These are phyloP conservation scores for Aspergillus sp. DNA, from an alignment of 2,329 filamentous ascomycete genomes.

Conservation along the genomic window DNA sequence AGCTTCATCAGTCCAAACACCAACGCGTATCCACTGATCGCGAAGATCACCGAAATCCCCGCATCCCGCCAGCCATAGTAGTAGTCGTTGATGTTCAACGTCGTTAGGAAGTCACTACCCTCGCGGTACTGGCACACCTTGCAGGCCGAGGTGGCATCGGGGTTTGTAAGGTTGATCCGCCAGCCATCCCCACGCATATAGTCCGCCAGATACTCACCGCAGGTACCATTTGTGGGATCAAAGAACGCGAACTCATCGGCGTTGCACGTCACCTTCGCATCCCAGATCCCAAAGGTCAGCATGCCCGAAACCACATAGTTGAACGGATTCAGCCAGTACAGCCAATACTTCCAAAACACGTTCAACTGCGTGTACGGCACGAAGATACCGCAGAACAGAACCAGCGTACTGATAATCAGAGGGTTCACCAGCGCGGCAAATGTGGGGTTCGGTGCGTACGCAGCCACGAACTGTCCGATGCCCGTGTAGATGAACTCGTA, in stretches of 20 bases:
- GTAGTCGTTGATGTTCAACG: conserved; percentile 59
- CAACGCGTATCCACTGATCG: conserved; percentile 52
- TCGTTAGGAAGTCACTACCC: conserved; percentile 60
- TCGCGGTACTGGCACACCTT: conserved; percentile 59
- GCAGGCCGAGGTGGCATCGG: conserved; percentile 55
- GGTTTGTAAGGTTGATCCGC: conserved; percentile 56
- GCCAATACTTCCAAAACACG: conserved; percentile 68
- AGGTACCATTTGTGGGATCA: conserved; percentile 46
- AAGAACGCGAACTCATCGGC: conserved; percentile 50
- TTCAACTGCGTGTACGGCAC: conserved; percentile 61
- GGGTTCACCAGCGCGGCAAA: conserved; percentile 73
- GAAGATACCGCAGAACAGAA: conserved; percentile 69
- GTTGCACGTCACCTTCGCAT: conserved; percentile 46
- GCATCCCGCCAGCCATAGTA: conserved; percentile 67
- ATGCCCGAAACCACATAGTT: conserved; percentile 60
- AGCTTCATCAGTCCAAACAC: conserved; percentile 44
- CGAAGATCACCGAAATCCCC: conserved; percentile 58
- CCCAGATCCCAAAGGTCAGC: conserved; percentile 53
- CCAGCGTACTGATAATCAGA: conserved; percentile 70
- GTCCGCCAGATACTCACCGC: conserved; percentile 54
- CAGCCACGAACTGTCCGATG: conserved; percentile 77
- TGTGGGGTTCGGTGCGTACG: conserved; percentile 64
- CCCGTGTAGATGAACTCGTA: conserved; percentile 69
- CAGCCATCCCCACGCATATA: conserved; percentile 50
- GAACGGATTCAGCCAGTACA: conserved; percentile 60